Base-by-base conservation (phyloP, 352 stramenopile species). In the Phytophthora nicotianae region DNA sequence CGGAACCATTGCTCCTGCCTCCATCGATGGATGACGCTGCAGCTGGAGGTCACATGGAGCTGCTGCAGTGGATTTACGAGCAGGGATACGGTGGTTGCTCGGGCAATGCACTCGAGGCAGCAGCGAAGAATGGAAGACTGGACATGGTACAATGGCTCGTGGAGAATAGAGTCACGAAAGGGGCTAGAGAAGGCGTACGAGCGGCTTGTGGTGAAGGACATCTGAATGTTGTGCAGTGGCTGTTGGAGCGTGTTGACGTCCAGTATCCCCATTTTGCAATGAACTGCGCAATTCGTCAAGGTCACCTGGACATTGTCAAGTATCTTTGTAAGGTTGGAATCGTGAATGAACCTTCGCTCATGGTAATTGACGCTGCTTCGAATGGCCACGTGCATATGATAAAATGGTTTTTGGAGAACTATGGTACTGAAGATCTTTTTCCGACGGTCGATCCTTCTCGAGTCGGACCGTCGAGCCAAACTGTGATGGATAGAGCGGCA, bases 401-500 rank as follows among this genome's bases (percentile, higher is more conserved):
- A 20, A 41, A 60, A 29, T 66, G 43, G 50, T 20, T 66, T 13
- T 26, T 60, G 8, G 23, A 54, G 24, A 42, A 55, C 13, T 61
- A 51, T 33, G 50, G 19, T 29, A 14, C 54, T 13, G 5, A 9
- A 35, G 21, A 11, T 50, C 48, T 65, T 42, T 65, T 58, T n/a
- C 49, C 42, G 9, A 26, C 20, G 13, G 11, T 49, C 38, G 32
- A 66, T 10, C 13, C 17, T 29, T 27, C 23, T 38, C 41, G 19
- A 45, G 16, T 24, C 8, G 35, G 10, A 13, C 21, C 11, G 16
- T 45, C 50, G 8, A 55, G 17, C 6, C 23, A 37, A 27, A 60
- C n/a, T 50, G 42, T 50, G 6, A 66, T 66, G 58, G 58, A 56
- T 24, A 45, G 33, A 60, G 58, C 58, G 26, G 40, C 58, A 24